phyloP scores from a whole-genome alignment of 2,329 filamentous ascomycete species.

The Trichoderma lentiforme region DNA sequence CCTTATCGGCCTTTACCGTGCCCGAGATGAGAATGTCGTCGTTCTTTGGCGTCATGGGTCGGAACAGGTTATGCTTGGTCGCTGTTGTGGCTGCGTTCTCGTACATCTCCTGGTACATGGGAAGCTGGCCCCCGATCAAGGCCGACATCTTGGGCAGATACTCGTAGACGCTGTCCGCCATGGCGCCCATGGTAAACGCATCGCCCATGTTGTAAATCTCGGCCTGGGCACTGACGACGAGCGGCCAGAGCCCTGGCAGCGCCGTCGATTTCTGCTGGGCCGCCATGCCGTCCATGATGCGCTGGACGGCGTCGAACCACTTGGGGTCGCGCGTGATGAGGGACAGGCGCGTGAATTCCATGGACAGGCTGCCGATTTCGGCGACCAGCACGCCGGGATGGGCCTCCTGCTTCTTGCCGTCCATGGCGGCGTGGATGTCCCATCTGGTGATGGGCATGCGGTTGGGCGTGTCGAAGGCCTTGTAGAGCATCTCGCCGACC shows the following conservation, averaged over 20 bases:
- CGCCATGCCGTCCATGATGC: constrained; percentile 65
- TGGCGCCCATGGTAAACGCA: constrained; percentile 49
- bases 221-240: constrained; percentile 57
- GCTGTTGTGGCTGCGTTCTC: constrained; percentile 56
- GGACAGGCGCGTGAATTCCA: constrained; percentile 70
- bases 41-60: constrained; percentile 61
- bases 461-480: constrained; percentile 51
- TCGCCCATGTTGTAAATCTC: constrained; percentile 39
- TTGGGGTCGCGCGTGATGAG: constrained; percentile 66
- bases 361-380: constrained; percentile 62
- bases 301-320: constrained; percentile 71
- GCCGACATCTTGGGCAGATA: constrained; percentile 61
- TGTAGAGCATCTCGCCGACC: constrained; percentile 51
- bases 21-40: constrained; percentile 63
- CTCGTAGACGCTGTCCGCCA: constrained; percentile 57
- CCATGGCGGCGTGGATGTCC: constrained; percentile 27
- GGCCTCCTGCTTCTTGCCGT: constrained; percentile 24
- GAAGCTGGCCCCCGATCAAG: constrained; percentile 58
- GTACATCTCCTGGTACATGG: constrained; percentile 63
- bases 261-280: constrained; percentile 63
- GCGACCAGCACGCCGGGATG: constrained; percentile 44
- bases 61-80: constrained; percentile 63
- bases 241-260: constrained; percentile 73
- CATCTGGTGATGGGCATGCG: constrained; percentile 42
- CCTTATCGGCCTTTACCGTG: constrained; percentile 41